These are phyloP conservation scores for Pseudomonodictys pantanalensis DNA, from an alignment of 495 filamentous ascomycete species.

Conservation along the genomic window DNA sequence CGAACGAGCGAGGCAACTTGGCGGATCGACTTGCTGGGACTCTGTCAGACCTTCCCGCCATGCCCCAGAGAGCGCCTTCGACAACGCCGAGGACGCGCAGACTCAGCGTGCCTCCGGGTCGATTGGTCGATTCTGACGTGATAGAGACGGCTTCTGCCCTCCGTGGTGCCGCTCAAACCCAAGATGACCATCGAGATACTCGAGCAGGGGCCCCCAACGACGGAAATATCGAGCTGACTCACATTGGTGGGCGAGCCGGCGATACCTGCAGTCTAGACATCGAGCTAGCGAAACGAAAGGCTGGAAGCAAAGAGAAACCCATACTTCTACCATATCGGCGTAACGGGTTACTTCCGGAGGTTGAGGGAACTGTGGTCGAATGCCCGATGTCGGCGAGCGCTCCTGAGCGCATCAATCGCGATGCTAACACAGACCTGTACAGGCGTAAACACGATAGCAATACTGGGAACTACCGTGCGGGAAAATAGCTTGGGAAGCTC, in stretches of 20 bases:
- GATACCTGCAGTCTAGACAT: slow-evolving; percentile 6
- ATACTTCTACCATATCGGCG: slow-evolving; percentile 17
- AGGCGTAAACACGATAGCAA: slow-evolving; percentile 5
- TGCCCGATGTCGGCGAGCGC: slow-evolving; percentile 5
- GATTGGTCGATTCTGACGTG: no score
- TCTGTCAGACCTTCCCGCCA: no score
- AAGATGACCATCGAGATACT: not conserved
- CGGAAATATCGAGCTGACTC: slow-evolving; percentile 5
- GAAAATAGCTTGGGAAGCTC: not conserved
- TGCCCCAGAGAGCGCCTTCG: no score
- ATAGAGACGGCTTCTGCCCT: no score
- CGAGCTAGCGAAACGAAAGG: not conserved
- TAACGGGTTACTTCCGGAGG: slow-evolving; percentile 14
- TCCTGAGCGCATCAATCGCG: not conserved
- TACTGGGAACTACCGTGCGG: slow-evolving; percentile 13
- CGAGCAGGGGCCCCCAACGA: not conserved
- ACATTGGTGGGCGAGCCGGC: not conserved
- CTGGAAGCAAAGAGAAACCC: slow-evolving; percentile 7
- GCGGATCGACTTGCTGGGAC: not conserved
- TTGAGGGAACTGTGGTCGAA: slow-evolving; percentile 4
- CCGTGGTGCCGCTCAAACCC: no score
- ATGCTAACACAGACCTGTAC: slow-evolving; percentile 8
- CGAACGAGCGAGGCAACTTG: slow-evolving; percentile 3
- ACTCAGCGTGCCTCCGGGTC: not conserved
- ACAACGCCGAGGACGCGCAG: no score